These are phyloP conservation scores for Physcia stellaris DNA, from an alignment of 495 filamentous ascomycete genomes.

Conservation along the genomic window DNA sequence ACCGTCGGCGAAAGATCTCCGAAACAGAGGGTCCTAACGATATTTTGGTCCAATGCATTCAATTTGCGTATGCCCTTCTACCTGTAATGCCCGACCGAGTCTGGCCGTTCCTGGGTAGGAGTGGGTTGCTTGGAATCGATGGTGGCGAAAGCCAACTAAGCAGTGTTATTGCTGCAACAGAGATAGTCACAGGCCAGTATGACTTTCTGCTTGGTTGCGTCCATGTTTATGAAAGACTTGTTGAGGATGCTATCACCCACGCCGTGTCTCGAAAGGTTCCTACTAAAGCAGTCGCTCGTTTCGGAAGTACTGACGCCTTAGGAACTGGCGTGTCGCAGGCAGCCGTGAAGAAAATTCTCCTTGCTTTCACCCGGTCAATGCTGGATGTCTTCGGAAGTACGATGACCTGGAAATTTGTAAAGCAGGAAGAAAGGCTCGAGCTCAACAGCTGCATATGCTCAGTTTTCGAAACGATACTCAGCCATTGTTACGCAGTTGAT, in stretches of 20 bases:
- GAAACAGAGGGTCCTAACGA: constrained; percentile 47
- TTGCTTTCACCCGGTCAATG: constrained; percentile 55
- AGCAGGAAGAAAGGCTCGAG: constrained; percentile 48
- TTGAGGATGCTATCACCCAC: constrained; percentile 62
- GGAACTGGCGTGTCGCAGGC: constrained; percentile 65
- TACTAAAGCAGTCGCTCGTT: constrained; percentile 34
- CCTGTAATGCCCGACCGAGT: constrained; percentile 63
- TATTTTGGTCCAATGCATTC: constrained; percentile 57
- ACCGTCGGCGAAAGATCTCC: constrained; percentile 3
- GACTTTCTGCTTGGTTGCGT: constrained; percentile 62
- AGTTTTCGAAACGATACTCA: constrained; percentile 57
- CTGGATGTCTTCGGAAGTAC: constrained; percentile 74
- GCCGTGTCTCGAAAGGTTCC: constrained; percentile 57
- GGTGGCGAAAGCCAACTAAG: constrained; percentile 60
- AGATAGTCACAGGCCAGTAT: constrained; percentile 62
- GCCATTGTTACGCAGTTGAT: constrained; percentile 60
- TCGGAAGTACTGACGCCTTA: constrained; percentile 36
- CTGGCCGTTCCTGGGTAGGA: constrained; percentile 79
- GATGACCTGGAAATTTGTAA: constrained; percentile 66
- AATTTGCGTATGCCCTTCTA: constrained; percentile 61
- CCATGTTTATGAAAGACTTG: constrained; percentile 55
- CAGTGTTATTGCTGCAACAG: constrained; percentile 57
- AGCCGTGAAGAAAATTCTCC: constrained; percentile 55
- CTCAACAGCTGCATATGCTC: constrained; percentile 44
- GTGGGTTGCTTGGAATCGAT: constrained; percentile 57